phyloP scores from a whole-genome alignment of 1,284 basidiomycete species.

The Phellopilus nigrolimitatus region DNA sequence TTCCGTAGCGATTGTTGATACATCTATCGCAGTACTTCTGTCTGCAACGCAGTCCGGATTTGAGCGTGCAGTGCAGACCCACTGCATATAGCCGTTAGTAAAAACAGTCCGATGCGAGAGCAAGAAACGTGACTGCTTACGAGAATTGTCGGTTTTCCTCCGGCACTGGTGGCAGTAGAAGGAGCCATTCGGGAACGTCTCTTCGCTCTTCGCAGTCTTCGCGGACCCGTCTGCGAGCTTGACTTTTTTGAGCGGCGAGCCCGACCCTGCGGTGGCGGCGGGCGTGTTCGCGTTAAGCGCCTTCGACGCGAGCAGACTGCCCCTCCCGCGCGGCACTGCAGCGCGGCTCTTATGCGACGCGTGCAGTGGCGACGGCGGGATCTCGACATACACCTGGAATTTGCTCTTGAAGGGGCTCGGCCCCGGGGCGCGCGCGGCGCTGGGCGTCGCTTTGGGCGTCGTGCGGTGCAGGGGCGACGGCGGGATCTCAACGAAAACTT shows the following conservation, averaged over 20 bases:
- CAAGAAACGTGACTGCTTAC: slow-evolving; percentile 6
- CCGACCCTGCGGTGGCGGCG: not conserved
- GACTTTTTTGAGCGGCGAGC: slow-evolving; percentile 17
- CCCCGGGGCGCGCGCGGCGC: not conserved
- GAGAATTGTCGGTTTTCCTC: slow-evolving; percentile 5
- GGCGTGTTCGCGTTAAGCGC: slow-evolving; percentile 14
- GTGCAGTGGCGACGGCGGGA: slow-evolving; percentile 7
- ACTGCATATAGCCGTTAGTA: too few species aligned
- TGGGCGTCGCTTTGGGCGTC: slow-evolving; percentile 21
- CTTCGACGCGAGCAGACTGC: slow-evolving; percentile 22
- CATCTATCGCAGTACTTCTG: slow-evolving; percentile 60
- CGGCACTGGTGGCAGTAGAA: slow-evolving; percentile 69
- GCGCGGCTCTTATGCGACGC: slow-evolving; percentile 16
- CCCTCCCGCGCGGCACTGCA: not conserved
- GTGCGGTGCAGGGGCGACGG: slow-evolving; percentile 37
- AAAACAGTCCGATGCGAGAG: too few species aligned
- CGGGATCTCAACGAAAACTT: slow-evolving; percentile 56
- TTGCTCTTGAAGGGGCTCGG: slow-evolving; percentile 32
- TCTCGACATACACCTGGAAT: slow-evolving; percentile 43
- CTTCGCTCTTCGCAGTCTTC: slow-evolving; percentile 13
- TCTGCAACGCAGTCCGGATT: slow-evolving; percentile 39
- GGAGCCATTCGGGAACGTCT: slow-evolving; percentile 34
- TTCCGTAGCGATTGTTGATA: slow-evolving; percentile 59
- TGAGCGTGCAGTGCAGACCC: slow-evolving; percentile 46
- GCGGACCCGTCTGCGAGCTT: slow-evolving; percentile 11